These are phyloP conservation scores for Podospora australis DNA, from an alignment of 495 filamentous ascomycete species.

Conservation along the genomic window DNA sequence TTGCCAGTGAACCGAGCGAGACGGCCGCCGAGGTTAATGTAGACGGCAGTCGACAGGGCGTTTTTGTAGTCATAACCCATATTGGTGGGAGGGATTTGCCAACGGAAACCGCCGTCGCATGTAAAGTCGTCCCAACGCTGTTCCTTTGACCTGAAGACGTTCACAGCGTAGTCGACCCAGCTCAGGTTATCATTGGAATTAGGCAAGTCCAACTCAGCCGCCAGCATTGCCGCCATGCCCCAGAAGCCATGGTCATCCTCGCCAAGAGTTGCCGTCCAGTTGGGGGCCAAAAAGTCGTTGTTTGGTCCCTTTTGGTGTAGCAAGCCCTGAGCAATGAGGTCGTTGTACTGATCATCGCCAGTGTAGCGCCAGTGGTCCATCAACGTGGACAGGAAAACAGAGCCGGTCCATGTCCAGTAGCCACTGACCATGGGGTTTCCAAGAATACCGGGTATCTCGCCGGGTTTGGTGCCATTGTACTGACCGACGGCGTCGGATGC, in stretches of 20 bases:
- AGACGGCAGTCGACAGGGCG: conserved; percentile 52
- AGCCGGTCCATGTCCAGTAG: conserved; percentile 54
- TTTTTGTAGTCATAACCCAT: conserved; percentile 81
- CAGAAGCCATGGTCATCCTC: conserved; percentile 85
- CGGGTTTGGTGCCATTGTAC: conserved; percentile 57
- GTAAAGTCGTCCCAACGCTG: conserved; percentile 31
- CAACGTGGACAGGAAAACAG: conserved; percentile 46
- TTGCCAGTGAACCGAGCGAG: conserved; percentile 73
- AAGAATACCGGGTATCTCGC: conserved; percentile 60
- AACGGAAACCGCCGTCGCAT: conserved; percentile 66
- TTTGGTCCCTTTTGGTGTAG: conserved; percentile 55
- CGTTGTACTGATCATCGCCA: conserved; percentile 59
- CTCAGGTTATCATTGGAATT: conserved; percentile 51
- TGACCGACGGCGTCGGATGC: conserved; percentile 50
- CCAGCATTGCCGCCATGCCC: conserved; percentile 67
- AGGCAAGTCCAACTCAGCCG: conserved; percentile 68
- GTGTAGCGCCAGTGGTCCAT: conserved; percentile 69
- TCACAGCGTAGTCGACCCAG: conserved; percentile 68
- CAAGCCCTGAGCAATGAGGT: conserved; percentile 50
- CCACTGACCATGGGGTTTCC: conserved; percentile 37
- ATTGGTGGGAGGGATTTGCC: conserved; percentile 72
- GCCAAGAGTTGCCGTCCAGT: conserved; percentile 65
- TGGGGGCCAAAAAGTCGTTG: conserved; percentile 56
- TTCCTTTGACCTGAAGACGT: conserved; percentile 49
- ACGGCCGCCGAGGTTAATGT: conserved; percentile 75